Base-by-base conservation (phyloP, 441 rosid species). In the Hura crepitans region DNA sequence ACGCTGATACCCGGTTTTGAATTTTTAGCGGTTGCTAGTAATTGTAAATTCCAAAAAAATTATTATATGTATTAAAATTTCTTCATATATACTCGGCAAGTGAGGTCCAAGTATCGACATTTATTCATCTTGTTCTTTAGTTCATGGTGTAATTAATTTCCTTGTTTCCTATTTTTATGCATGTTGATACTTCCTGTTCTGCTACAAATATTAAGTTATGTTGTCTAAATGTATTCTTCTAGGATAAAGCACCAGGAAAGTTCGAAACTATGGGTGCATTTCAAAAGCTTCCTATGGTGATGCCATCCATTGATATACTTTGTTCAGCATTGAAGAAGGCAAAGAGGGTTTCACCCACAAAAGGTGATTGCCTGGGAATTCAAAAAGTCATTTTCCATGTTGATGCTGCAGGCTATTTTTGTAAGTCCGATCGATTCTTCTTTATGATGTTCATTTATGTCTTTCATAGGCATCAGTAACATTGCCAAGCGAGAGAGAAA, bases 271-370 rank as follows among this genome's bases (percentile, higher is more conserved):
- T 89, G 66, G 99, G 96, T 75, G 99, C 96, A 69, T 95, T 95
- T 81, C 99, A 95, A 72, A 92, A 90, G 75, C 84, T 92, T 10
- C 99, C 97, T 6, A 86, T 95, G 95, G 97, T 95, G 74, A 89
- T 92, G 97, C 97, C 93, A 27, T 86, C 97, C 0, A 72, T 78
- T 77, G 99, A 92, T 79, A 84, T 92, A 65, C 86, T 92, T 61
- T 72, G 61, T 68, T 95, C 97, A 47, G 89, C 99, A 5, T 73
- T 86, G 33, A 85, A 78, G 83, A 95, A 90, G 79, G 94, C 96
- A 0, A 95, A 78, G 75, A 81, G 90, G 74, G 83, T 87, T 72
- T 78, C 88, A 61, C 86, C 97, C 23, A 87, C 97, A 2, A 90
- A 90, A 90, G 99, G 99, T 89, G 47, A 50, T 28, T 51, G 25